Evolutionary conservation across 2,329 filamentous ascomycete genomes (phyloP), one percentile per base, ranked within the genome.

Genomic region (Thielaviopsis ethacetica): DNA sequence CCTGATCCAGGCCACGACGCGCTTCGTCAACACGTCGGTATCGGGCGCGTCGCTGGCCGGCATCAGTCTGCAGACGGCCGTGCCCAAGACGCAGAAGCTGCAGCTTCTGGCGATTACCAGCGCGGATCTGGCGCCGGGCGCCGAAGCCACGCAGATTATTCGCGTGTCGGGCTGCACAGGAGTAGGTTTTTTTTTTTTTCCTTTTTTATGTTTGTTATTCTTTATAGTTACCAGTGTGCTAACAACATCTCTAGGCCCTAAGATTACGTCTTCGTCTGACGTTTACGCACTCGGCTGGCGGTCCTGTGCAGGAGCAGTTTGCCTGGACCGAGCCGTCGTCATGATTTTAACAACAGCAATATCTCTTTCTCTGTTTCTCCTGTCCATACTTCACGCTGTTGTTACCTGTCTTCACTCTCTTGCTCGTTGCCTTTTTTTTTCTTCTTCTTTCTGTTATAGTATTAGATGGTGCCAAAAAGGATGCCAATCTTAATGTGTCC

Each of bases 41-140:
- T 81, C 85, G 30, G 38, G 38, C 38, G 78, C 77, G 15, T 73
- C 75, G 15, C 76, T 97, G 54, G 83, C 83, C 17, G 81, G 80
- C 53, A 87, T 97, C 30, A 88, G 88, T 26, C 71, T 98, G 64
- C 93, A 98, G 70, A 93, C 91, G 51, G 93, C 93, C 0, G 93
- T 98, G 58, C 93, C 93, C 9, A 98, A 97, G 73, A 89, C 87
- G 52, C 93, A 98, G 72, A 95, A 93, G 70, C 73, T 98, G 66
- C 90, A 96, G 69, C 74, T 98, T 64, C 85, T 94, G 69, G 88
- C 85, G 61, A 95, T 98, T 64, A 95, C 88, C 64, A 88, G 82
- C 63, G 74, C 84, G 4, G 88, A 94, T 34, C 69, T 98, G 51
- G 81, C 76, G 13, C 82, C 84, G 6, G 88, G 88, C 15, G 81